Conservation (phyloP, 257 asterid species). For the Haberlea rhodopensis region DNA sequence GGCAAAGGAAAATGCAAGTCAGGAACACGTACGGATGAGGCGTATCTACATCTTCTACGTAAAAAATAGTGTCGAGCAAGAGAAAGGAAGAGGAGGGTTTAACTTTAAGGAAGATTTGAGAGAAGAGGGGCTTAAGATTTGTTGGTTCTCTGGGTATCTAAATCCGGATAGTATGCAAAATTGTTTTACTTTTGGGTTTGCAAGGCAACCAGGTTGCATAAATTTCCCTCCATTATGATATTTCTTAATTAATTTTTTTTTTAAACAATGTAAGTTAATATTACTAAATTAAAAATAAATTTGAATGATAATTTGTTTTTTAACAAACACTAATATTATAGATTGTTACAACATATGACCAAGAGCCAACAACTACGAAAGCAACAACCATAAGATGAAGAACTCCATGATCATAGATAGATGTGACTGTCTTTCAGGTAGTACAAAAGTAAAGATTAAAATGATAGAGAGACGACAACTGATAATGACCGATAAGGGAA, state of each 20-base stretch:
- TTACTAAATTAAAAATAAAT: constrained; percentile 15
- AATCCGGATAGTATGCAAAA: background rate
- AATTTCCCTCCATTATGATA: constrained; percentile 45
- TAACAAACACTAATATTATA: too few species aligned
- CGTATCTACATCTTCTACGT: constrained; percentile 33
- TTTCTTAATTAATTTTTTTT: constrained; percentile 26
- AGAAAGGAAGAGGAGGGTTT: constrained; percentile 30
- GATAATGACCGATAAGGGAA: too few species aligned
- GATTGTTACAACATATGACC: too few species aligned
- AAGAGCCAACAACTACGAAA: too few species aligned
- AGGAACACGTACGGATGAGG: constrained; percentile 36
- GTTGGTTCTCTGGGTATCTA: constrained; percentile 23
- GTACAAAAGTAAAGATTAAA: too few species aligned
- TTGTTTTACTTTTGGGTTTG: constrained; percentile 13
- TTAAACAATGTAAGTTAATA: too few species aligned
- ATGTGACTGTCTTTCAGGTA: too few species aligned
- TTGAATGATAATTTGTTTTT: too few species aligned
- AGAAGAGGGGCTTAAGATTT: constrained; percentile 32
- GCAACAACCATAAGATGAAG: too few species aligned
- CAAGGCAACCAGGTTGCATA: constrained; percentile 11
- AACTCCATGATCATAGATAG: too few species aligned
- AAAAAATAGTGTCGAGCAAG: constrained; percentile 21
- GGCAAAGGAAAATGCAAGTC: constrained; percentile 29
- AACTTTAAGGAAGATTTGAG: constrained; percentile 29
- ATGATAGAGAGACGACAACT: too few species aligned